phyloP scores from a whole-genome alignment of 768 basidiomycete genomes.

The Kwoniella botswanensis region DNA sequence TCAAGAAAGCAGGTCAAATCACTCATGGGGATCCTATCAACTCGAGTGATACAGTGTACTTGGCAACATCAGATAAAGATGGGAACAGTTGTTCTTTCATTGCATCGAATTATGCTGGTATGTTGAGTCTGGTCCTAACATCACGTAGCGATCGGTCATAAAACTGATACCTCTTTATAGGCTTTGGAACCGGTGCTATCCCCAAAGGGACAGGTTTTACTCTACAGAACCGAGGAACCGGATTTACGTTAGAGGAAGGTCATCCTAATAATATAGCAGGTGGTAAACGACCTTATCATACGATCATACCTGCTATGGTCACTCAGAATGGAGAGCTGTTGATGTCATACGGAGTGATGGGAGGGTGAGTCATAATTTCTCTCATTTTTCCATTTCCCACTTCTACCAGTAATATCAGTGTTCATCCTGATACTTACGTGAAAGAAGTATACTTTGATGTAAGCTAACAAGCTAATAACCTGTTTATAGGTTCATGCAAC shows the following conservation, averaged over 20 bases:
- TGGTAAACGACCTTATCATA: conserved; percentile 87
- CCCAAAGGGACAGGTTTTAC: conserved; percentile 96
- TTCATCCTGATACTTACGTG: not conserved
- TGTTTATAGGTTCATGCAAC: conserved; percentile 63
- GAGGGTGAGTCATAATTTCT: conserved; percentile 36
- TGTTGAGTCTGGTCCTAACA: not conserved
- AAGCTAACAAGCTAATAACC: too few relatives aligned
- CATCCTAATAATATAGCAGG: conserved; percentile 87
- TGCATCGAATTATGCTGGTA: conserved; percentile 56
- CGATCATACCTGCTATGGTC: conserved; percentile 66
- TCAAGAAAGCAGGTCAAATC: conserved; percentile 71
- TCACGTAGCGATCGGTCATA: too few relatives aligned
- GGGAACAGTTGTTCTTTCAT: conserved; percentile 61
- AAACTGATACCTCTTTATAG: conserved; percentile 46
- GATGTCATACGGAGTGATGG: conserved; percentile 72
- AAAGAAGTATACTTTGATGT: too few relatives aligned
- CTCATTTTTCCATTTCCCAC: not conserved
- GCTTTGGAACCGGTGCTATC: conserved; percentile 88
- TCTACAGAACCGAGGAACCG: conserved; percentile 88
- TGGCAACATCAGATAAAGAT: conserved; percentile 70
- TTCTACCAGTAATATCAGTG: not conserved
- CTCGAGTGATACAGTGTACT: conserved; percentile 93
- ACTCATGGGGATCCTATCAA: conserved; percentile 78
- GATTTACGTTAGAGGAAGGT: conserved; percentile 76
- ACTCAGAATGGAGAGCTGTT: conserved; percentile 41